A percentile compares a stretch with the other conserved stretches of the same genome.
These are phyloP conservation scores for Penicillium sclerotigenum DNA, from an alignment of 2,329 filamentous ascomycete genomes.

Conservation along the genomic window DNA sequence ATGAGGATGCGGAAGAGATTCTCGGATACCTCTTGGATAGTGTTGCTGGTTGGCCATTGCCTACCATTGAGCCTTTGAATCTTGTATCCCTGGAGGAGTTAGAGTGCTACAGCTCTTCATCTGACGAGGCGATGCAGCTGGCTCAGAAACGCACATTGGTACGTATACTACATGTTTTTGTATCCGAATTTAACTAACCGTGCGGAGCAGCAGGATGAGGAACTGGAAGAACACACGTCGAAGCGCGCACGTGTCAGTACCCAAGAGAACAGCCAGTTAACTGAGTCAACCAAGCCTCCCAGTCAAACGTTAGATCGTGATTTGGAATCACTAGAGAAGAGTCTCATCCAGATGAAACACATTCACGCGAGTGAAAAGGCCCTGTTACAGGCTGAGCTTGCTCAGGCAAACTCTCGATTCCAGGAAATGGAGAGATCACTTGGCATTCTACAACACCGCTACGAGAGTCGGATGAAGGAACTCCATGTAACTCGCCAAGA, in stretches of 20 bases:
- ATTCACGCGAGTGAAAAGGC: conserved; percentile 33
- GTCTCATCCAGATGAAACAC: conserved; percentile 31
- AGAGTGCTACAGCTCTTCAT: conserved; percentile 19
- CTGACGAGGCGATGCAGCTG: conserved; percentile 15
- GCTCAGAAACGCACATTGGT: conserved; percentile 34
- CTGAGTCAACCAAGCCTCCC: conserved; percentile 32
- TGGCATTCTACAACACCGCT: conserved; percentile 43
- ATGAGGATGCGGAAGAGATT: conserved; percentile 42
- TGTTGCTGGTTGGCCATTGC: conserved; percentile 39
- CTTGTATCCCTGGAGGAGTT: conserved; percentile 31
- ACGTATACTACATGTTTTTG: conserved; percentile 11
- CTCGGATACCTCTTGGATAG: conserved; percentile 36
- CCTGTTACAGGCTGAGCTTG: conserved; percentile 29
- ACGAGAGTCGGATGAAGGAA: conserved; percentile 41
- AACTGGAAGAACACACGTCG: conserved; percentile 25
- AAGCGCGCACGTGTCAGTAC: conserved; percentile 41
- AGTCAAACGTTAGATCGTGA: conserved; percentile 32
- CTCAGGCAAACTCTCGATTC: conserved; percentile 27
- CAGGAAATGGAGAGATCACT: conserved; percentile 35
- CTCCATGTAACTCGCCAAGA: conserved; percentile 39
- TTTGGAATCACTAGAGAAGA: conserved; percentile 29
- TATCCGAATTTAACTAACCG: conserved; percentile 11
- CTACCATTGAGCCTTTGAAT: conserved; percentile 38
- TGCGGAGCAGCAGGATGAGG: conserved; percentile 33
- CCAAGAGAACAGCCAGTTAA: conserved; percentile 39